These are phyloP conservation scores for Zymoseptoria passerinii DNA, from an alignment of 2,329 filamentous ascomycete genomes.

Conservation along the genomic window DNA sequence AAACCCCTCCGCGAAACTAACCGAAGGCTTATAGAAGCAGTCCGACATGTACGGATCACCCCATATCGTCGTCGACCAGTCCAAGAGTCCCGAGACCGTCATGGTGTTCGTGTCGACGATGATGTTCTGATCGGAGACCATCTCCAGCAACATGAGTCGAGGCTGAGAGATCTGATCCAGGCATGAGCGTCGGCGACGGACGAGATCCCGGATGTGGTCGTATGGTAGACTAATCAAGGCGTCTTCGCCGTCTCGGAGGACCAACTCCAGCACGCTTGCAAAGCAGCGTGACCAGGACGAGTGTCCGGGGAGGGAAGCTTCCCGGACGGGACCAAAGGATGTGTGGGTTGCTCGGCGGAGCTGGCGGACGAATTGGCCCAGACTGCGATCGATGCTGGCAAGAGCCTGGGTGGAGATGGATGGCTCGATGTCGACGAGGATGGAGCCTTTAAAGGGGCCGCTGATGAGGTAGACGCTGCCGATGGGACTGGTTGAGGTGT, in stretches of 20 bases:
- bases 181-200: constrained; percentile 36
- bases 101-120: constrained; percentile 38
- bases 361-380: constrained; percentile 34
- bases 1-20: constrained; percentile 37
- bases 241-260: constrained; percentile 51
- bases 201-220: constrained; percentile 43
- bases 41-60: constrained; percentile 49
- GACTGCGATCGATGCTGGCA: constrained; percentile 32
- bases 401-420: constrained; percentile 30
- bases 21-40: constrained; percentile 37
- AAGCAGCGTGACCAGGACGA: constrained; percentile 49
- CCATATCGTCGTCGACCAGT: constrained; percentile 48
- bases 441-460: constrained; percentile 23
- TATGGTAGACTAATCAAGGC: constrained; percentile 51
- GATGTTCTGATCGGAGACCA: constrained; percentile 43
- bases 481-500: constrained; percentile 10
- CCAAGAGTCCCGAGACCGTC: constrained; percentile 44
- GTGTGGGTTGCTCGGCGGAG: constrained; percentile 40
- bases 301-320: constrained; percentile 33
- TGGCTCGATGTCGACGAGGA: constrained; percentile 22
- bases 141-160: constrained; percentile 44
- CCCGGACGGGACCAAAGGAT: constrained; percentile 39
- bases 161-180: constrained; percentile 46
- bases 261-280: constrained; percentile 42
- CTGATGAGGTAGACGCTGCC: constrained; percentile 23